Percentiles rank a stretch among this genome's conserved stretches.
phyloP scores from a whole-genome alignment of 768 basidiomycete species.

The Suillus plorans region DNA sequence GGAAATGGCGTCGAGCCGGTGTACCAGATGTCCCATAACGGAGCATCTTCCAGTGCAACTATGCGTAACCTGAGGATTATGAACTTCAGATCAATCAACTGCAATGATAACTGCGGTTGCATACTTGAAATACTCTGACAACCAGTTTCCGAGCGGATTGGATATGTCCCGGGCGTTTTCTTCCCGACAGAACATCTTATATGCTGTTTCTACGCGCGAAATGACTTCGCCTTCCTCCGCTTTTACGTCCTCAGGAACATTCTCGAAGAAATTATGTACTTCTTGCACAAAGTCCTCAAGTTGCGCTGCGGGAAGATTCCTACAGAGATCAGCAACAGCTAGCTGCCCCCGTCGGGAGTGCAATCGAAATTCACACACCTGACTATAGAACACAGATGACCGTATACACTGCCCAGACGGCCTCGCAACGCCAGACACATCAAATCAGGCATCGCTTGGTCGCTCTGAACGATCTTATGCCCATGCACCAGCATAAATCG shows the following conservation, averaged over 20 bases:
- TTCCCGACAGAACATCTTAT: slow-evolving; percentile 18
- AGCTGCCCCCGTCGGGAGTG: slow-evolving; percentile 16
- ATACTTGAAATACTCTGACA: slow-evolving; percentile 51
- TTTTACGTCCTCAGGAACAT: slow-evolving; percentile 32
- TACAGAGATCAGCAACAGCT: slow-evolving; percentile 16
- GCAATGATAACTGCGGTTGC: slow-evolving; percentile 14
- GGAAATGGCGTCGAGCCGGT: slow-evolving; percentile 65
- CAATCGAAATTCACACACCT: slow-evolving; percentile 37
- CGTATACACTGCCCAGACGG: slow-evolving; percentile 41
- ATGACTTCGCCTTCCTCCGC: slow-evolving; percentile 33
- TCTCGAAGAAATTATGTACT: slow-evolving; percentile 39
- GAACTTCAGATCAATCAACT: neutral
- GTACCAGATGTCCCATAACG: slow-evolving; percentile 75
- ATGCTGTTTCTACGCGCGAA: slow-evolving; percentile 23
- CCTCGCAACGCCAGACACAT: slow-evolving; percentile 49
- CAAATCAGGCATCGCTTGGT: slow-evolving; percentile 34
- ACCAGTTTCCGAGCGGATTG: slow-evolving; percentile 45
- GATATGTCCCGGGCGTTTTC: slow-evolving; percentile 19
- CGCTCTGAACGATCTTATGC: slow-evolving; percentile 36
- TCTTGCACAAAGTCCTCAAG: slow-evolving; percentile 39
- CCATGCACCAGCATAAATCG: slow-evolving; percentile 43
- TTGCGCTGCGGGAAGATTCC: slow-evolving; percentile 41
- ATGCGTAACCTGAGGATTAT: slow-evolving; percentile 38
- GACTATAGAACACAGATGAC: slow-evolving; percentile 44
- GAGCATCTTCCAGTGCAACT: slow-evolving; percentile 46